A percentile compares a stretch with the other conserved stretches of the same genome.
Conservation (phyloP, 768 basidiomycete genomes). For the Russula virescens region DNA sequence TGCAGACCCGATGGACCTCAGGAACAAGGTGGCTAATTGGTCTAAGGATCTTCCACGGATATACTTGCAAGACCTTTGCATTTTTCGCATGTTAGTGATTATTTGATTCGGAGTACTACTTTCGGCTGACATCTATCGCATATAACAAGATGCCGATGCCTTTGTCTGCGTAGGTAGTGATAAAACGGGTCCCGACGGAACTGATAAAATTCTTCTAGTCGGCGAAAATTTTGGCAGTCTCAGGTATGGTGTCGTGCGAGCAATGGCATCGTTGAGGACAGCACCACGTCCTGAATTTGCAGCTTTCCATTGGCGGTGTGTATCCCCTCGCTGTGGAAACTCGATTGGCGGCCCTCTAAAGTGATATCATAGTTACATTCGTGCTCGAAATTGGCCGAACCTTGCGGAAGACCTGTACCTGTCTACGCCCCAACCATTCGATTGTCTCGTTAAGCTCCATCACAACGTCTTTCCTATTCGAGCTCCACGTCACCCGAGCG, state of each 20-base stretch:
- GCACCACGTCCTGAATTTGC: not conserved
- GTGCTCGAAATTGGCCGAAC: not conserved
- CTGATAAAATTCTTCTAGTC: not conserved
- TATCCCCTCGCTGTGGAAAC: not conserved
- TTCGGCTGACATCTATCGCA: not conserved
- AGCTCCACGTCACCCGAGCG: not conserved
- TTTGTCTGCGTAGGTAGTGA: slow-evolving; percentile 10
- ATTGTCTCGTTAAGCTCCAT: slow-evolving; percentile 5
- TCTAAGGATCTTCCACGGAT: not conserved
- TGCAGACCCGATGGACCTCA: not conserved
- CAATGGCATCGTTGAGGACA: not conserved
- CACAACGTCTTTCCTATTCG: not conserved
- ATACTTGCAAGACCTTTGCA: slow-evolving; percentile 7
- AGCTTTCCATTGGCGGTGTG: slow-evolving; percentile 3
- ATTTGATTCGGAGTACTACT: not conserved
- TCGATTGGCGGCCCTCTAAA: not conserved
- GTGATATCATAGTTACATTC: not conserved
- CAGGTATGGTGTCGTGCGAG: not conserved
- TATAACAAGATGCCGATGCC: slow-evolving; percentile 11
- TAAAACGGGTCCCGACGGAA: not conserved
- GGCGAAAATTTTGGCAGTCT: slow-evolving; percentile 7
- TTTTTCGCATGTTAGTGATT: slow-evolving; percentile 10
- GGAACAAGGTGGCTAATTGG: not conserved
- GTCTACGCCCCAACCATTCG: slow-evolving; percentile 5
- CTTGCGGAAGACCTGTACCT: slow-evolving; percentile 2